Evolutionary conservation across 192 early-diverging fungal genomes (phyloP), one percentile per base, ranked within the genome.

Genomic region (Dissophora globulifera): DNA sequence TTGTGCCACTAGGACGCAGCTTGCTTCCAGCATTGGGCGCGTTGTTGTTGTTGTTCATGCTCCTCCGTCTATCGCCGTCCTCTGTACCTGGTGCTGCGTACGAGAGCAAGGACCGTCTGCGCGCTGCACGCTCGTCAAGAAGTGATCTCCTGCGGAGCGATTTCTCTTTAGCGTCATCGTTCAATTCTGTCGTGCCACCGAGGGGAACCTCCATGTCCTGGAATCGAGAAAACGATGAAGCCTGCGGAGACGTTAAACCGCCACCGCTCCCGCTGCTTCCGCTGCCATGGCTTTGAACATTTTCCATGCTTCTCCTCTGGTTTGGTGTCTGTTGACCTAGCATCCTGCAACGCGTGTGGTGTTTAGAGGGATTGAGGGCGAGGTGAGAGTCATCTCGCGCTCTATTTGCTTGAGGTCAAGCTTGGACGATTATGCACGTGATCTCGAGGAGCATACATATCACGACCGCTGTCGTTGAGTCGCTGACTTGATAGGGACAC

Each of bases 141-240:
- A 67, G 25, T 4, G 72, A 76, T 38, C 63, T 56, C 47, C 72
- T 51, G 20, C 72, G 72, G 7, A 76, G 43, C 10, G 63, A 67
- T 12, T 76, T 76, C 22, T 76, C 72, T 49, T 67, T 76, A 20
- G 72, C 72, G n/a, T 76, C 72, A 53, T 76, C 72, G 45, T 76
- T 76, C 22, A 76, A 23, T n/a, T 61, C 58, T 1, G 72, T 76
- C 13, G 72, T 62, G 27, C 72, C 72, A 4, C 72, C 72, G 4
- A 76, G 58, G 8, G 72, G 72, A 25, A 76, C 72, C 35, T 76
- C 72, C 17, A 67, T 67, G 46, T 76, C 72, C 50, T 76, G 63
- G 38, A 67, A 76, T 16, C 52, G 56, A 3, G 63, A 66, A 33
- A 67, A 66, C 15, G 72, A 76, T 25, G 72, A 67, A 9, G 63